Evolutionary conservation across 306 rosid genomes (phyloP), one percentile per base, ranked within the genome.

Genomic region (Cucumis cinereus): DNA sequence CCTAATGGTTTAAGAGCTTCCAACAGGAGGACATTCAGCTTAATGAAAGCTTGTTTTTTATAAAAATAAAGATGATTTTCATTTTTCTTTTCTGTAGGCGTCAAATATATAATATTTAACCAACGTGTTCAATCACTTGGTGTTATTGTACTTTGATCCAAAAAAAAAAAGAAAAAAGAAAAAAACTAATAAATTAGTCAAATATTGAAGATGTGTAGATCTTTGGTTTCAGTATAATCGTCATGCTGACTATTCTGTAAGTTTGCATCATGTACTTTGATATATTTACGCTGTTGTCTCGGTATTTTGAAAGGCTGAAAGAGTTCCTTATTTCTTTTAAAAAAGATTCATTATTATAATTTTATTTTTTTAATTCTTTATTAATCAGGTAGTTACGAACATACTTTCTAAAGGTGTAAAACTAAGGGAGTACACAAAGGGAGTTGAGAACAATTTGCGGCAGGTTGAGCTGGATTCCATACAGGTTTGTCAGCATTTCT

Each of bases 401-500:
- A 94, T 94, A 83, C 84, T 94, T 59, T 87, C 99, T 7, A 86
- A 94, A 80, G 99, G 99, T 71, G 83, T 92, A 20, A 90, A 86
- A 83, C 88, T 90, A 76, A 88, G 97, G 82, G 99, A 92, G 61
- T 88, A 94, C 59, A 83, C 99, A 10, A 94, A 94, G 81, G 97
- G 96, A 78, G 95, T 94, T 33, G 99, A 94, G 88, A 89, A 90
- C 78, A 92, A 92, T 80, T 78, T 92, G 81, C 99, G 95, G 58
- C 90, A 90, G 89, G 93, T 94, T 77, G 99, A 94, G 84, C 82
- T 94, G 87, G 99, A 92, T 77, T 92, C 99, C 0, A 94, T 94
- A 82, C 97, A 93, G 98, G 98, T 93, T 79, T 78, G 85, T 74
- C 53, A 11, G 59, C 57, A 10, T 75, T 84, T 30, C 35, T 60